Base-by-base conservation (phyloP, 805 yeast species). In the Candida ulmi region DNA sequence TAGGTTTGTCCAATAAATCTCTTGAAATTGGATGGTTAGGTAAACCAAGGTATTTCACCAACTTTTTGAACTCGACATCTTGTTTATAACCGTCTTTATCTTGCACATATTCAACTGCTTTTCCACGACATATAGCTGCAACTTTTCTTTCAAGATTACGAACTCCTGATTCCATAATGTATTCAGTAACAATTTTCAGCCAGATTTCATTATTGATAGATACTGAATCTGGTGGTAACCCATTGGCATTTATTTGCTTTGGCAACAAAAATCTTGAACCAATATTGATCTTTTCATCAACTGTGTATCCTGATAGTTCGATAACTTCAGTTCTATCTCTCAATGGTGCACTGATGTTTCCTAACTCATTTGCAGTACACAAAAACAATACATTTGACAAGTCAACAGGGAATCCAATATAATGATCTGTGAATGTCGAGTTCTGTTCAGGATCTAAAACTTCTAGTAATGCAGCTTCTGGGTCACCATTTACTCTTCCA, bases 381-480 rank as follows among this genome's bases (percentile, higher is more conserved):
- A 88, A 74, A 53, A 88, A 88, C 17, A 86, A 63, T 12, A 85
- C 83, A 49, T 84, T 85, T 5, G 95, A 83, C 47, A 88, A 63
- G 55, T 88, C 95, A 17, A 88, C 70, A 0, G 95, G 95, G 62
- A 88, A 83, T 5, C 93, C 93, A 39, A 88, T 61, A 57, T 84
- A 88, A 57, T 86, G 95, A 61, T 88, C 96, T 29, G 74, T 75
- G 61, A 87, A 88, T 25, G 76, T 68, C 27, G 66, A 61, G 60
- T 88, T 88, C 56, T 88, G 96, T 57, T 88, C 96, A 0, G 96
- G 96, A 54, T 88, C 96, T 44, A 88, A 69, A 1, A 88, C 90
- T 59, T 88, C 96, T 43, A 88, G 68, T 50, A 88, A 67, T 0
- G 95, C 96, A 27, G 95, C 95, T 15, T 88, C 82, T 1, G 96